These are phyloP conservation scores for Phoma sp. DNA, from an alignment of 2,329 filamentous ascomycete genomes.

Conservation along the genomic window DNA sequence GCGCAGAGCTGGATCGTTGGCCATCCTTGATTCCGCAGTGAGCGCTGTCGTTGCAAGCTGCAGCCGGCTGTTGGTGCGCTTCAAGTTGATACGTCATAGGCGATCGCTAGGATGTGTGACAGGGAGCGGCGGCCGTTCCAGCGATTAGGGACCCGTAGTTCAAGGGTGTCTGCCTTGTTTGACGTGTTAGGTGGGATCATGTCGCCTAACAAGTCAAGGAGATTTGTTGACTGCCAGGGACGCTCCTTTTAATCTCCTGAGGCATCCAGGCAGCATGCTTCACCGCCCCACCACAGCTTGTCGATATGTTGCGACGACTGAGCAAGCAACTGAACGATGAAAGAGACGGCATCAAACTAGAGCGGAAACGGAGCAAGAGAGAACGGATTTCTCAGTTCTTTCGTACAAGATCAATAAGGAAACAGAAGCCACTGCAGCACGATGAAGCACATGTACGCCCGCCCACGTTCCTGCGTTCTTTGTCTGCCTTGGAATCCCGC, in stretches of 20 bases:
- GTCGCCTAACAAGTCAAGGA: slow-evolving; percentile 27
- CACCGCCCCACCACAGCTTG: slow-evolving; percentile 20
- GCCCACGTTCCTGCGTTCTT: slow-evolving; percentile 1
- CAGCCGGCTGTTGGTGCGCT: slow-evolving; percentile 29
- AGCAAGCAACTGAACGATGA: slow-evolving; percentile 31
- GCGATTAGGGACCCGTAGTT: slow-evolving; percentile 23
- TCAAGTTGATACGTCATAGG: slow-evolving; percentile 34
- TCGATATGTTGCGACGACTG: slow-evolving; percentile 41
- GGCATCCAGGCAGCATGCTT: slow-evolving; percentile 32
- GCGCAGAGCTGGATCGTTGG: slow-evolving; percentile 4
- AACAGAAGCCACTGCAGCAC: slow-evolving; percentile 29
- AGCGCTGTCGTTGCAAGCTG: slow-evolving; percentile 22
- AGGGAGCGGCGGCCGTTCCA: slow-evolving; percentile 30
- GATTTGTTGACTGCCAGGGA: slow-evolving; percentile 34
- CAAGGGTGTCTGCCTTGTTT: slow-evolving; percentile 42
- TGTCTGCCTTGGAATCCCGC: background rate
- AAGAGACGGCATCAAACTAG: slow-evolving; percentile 26
- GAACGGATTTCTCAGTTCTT: slow-evolving; percentile 44
- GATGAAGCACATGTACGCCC: slow-evolving; percentile 30
- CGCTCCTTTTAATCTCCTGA: slow-evolving; percentile 25
- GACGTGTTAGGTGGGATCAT: slow-evolving; percentile 28
- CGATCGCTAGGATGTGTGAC: slow-evolving; percentile 36
- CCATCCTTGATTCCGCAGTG: slow-evolving; percentile 5
- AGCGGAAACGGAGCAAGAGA: slow-evolving; percentile 40
- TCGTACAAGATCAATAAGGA: slow-evolving; percentile 27